These are phyloP conservation scores for Phytomonas francai DNA, from an alignment of 208 protist genomes.

Conservation along the genomic window DNA sequence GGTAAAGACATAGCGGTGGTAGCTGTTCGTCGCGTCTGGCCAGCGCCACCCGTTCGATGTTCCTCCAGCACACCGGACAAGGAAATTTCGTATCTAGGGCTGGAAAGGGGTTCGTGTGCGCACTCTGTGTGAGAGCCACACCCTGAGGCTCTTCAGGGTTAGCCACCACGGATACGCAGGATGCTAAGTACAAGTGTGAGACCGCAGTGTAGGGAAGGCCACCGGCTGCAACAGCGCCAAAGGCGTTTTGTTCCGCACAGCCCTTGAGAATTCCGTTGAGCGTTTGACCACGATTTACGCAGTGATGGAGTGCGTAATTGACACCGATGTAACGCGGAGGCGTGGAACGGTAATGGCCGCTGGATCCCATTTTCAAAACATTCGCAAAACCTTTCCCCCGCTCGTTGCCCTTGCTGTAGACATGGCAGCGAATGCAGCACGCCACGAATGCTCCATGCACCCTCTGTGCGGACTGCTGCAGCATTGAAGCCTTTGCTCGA, in stretches of 20 bases:
- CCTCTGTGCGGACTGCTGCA: background rate
- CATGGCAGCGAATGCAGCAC: background rate
- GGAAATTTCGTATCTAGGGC: slow-evolving; percentile 32
- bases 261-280: slow-evolving; percentile 74
- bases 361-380: background rate
- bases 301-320: slow-evolving; percentile 64
- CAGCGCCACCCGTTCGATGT: slow-evolving; percentile 40
- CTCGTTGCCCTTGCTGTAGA: background rate
- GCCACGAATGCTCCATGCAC: background rate
- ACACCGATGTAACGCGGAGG: slow-evolving; percentile 36
- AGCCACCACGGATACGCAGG: background rate
- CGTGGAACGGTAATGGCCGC: background rate
- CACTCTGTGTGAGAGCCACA: background rate
- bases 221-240: slow-evolving; percentile 65
- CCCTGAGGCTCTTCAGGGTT: background rate
- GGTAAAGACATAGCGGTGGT: slow-evolving; percentile 40
- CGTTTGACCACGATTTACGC: slow-evolving; percentile 31
- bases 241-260: slow-evolving; percentile 85
- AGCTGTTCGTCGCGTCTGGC: slow-evolving; percentile 21
- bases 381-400: background rate
- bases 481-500: background rate
- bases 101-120: background rate
- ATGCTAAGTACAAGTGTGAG: slow-evolving; percentile 44
- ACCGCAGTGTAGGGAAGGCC: slow-evolving; percentile 47
- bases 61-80: slow-evolving; percentile 71